phyloP scores from a whole-genome alignment of 257 asterid genomes.

The Linaria vulgaris region DNA sequence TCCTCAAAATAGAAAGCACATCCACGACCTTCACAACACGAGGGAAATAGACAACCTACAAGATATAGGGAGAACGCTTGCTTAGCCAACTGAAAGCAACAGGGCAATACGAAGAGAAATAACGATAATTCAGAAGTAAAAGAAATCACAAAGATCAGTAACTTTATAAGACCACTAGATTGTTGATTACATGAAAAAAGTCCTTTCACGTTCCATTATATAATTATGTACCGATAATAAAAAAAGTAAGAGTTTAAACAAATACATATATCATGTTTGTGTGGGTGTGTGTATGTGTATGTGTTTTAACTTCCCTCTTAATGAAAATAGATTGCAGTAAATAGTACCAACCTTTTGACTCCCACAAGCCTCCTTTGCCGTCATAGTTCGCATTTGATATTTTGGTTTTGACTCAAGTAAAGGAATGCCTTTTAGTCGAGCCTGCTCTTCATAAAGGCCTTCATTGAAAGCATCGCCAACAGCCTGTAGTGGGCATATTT shows the following conservation, averaged over 20 bases:
- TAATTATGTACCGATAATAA: too few species aligned
- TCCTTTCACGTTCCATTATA: too few species aligned
- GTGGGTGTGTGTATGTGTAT: too few species aligned
- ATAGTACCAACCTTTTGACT: slow-evolving; percentile 66
- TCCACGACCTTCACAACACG: slow-evolving; percentile 90
- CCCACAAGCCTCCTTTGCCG: slow-evolving; percentile 89
- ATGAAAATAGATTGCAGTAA: neutral
- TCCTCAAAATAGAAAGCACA: slow-evolving; percentile 74
- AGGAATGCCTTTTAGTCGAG: slow-evolving; percentile 82
- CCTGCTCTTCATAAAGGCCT: slow-evolving; percentile 97
- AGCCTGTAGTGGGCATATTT: slow-evolving; percentile 51
- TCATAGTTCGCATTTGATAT: slow-evolving; percentile 92
- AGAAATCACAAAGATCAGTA: neutral
- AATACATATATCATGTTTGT: too few species aligned
- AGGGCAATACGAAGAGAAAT: slow-evolving; percentile 8
- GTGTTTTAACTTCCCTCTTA: too few species aligned
- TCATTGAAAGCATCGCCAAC: slow-evolving; percentile 99
- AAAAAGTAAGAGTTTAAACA: too few species aligned
- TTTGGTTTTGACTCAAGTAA: slow-evolving; percentile 95
- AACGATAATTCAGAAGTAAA: neutral
- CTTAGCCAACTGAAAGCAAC: slow-evolving; percentile 17
- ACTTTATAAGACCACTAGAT: too few species aligned
- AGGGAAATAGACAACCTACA: slow-evolving; percentile 87
- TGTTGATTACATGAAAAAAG: too few species aligned
- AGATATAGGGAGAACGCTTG: slow-evolving; percentile 15